Evolutionary conservation across 495 filamentous ascomycete genomes (phyloP).

Genomic region (Xylaria intraflava): DNA sequence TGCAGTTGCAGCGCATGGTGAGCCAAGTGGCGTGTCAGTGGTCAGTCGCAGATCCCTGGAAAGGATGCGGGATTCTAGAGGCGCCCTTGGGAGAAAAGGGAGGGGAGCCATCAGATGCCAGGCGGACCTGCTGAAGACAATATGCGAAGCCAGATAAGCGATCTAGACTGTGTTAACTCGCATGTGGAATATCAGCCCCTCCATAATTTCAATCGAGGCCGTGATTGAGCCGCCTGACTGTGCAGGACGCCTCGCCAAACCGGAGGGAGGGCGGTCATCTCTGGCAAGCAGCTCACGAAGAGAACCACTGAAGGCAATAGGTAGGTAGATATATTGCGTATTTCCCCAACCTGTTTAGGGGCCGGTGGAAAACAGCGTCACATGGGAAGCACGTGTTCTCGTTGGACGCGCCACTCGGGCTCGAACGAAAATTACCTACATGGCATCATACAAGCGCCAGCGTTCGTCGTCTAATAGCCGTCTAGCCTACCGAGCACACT

Average conservation of each 20-base stretch:
- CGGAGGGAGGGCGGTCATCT: neutral
- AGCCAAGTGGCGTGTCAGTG: neutral
- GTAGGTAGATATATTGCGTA: constrained; percentile 3
- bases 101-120: neutral
- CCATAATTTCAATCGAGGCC: neutral
- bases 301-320: neutral
- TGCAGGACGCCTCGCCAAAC: neutral
- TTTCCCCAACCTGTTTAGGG: constrained; percentile 7
- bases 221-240: neutral
- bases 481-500: constrained; percentile 8
- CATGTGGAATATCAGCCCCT: neutral
- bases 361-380: neutral
- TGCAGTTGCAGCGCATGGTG: constrained; percentile 7
- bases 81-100: constrained; percentile 10
- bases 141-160: neutral
- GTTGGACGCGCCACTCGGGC: constrained; percentile 13
- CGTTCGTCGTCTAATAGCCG: constrained; percentile 19
- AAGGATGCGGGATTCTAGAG: constrained; percentile 6
- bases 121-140: constrained; percentile 1
- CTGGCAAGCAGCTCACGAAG: constrained; percentile 3
- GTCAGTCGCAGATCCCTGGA: neutral
- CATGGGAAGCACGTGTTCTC: constrained; percentile 8
- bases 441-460: constrained; percentile 1
- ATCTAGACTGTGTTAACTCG: constrained; percentile 7
- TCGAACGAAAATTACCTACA: neutral